A percentile compares a stretch with the other conserved stretches of the same genome.
These are phyloP conservation scores for Solanum hybrid DNA, from an alignment of 305 asterid species.

Conservation along the genomic window DNA sequence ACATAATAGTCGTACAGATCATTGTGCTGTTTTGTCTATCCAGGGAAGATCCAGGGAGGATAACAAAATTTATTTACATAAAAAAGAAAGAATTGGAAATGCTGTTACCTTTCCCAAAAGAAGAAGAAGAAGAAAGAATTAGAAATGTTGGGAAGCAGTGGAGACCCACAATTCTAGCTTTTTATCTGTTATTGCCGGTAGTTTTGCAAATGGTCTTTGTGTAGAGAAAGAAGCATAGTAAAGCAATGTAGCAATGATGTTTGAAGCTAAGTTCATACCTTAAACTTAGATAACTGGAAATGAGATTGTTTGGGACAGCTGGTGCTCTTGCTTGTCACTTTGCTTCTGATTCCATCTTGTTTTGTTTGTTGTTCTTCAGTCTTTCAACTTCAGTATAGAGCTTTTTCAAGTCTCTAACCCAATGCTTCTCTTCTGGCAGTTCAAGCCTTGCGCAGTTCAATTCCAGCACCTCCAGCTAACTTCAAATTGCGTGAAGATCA, in stretches of 20 bases:
- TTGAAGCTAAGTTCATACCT: neutral
- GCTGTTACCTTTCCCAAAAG: neutral
- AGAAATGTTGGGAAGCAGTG: neutral
- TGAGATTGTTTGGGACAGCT: neutral
- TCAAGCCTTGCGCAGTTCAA: slow-evolving; percentile 68
- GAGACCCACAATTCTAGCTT: neutral
- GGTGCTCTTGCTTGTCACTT: neutral
- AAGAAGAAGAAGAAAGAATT: neutral
- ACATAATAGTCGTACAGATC: neutral
- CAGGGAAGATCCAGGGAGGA: neutral
- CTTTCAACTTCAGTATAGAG: neutral
- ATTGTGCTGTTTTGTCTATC: neutral
- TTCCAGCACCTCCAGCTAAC: slow-evolving; percentile 74
- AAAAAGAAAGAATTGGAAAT: neutral
- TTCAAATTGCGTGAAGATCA: slow-evolving; percentile 81
- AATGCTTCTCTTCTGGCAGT: slow-evolving; percentile 32
- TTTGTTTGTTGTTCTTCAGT: neutral
- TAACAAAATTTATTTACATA: neutral
- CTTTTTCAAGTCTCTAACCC: neutral
- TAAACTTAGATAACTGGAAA: neutral
- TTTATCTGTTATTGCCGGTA: neutral
- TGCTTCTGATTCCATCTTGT: neutral
- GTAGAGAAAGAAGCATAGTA: neutral
- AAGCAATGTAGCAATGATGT: neutral
- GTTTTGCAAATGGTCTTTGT: neutral